A percentile compares a stretch with the other conserved stretches of the same genome.
Evolutionary conservation across 1,139 yeast species (phyloP).

Genomic region (Tardiomyces depauwii): DNA sequence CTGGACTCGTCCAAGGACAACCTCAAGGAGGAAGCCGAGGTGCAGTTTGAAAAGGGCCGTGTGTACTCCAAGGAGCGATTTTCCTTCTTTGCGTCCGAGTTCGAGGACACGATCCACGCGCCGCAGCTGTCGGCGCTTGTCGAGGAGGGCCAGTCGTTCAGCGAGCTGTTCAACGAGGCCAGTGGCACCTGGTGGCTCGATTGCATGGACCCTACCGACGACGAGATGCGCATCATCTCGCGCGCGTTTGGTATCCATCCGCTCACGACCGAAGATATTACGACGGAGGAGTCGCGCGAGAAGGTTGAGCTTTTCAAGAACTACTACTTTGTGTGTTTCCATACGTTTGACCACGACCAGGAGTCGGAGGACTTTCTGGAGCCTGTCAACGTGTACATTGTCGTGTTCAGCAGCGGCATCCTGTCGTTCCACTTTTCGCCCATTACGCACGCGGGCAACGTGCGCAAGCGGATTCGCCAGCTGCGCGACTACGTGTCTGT

Average conservation of each 20-base stretch:
- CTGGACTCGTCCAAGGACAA: neutral
- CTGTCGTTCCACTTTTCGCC: constrained; percentile 81
- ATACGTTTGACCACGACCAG: constrained; percentile 29
- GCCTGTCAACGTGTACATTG: constrained; percentile 79
- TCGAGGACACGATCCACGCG: constrained; percentile 82
- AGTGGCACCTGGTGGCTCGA: constrained; percentile 80
- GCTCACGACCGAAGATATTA: constrained; percentile 89
- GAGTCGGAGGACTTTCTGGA: constrained; percentile 51
- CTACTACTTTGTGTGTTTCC: constrained; percentile 86
- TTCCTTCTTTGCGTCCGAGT: constrained; percentile 68
- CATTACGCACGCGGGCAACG: constrained; percentile 71
- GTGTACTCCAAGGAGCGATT: constrained; percentile 42
- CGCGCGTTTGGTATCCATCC: constrained; percentile 93
- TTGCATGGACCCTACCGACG: constrained; percentile 87
- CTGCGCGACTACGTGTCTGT: constrained; percentile 79
- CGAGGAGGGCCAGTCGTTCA: constrained; percentile 50
- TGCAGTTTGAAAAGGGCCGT: constrained; percentile 1
- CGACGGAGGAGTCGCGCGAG: constrained; percentile 87
- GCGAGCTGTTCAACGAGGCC: constrained; percentile 50
- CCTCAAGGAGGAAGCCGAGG: neutral
- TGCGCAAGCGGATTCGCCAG: constrained; percentile 85
- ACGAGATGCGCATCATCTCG: constrained; percentile 86
- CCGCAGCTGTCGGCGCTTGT: constrained; percentile 73
- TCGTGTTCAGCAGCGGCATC: constrained; percentile 77
- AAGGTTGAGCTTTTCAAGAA: constrained; percentile 87